These are phyloP conservation scores for Plasmodium coatneyi DNA, from an alignment of 169 alveolate species.

Conservation along the genomic window DNA sequence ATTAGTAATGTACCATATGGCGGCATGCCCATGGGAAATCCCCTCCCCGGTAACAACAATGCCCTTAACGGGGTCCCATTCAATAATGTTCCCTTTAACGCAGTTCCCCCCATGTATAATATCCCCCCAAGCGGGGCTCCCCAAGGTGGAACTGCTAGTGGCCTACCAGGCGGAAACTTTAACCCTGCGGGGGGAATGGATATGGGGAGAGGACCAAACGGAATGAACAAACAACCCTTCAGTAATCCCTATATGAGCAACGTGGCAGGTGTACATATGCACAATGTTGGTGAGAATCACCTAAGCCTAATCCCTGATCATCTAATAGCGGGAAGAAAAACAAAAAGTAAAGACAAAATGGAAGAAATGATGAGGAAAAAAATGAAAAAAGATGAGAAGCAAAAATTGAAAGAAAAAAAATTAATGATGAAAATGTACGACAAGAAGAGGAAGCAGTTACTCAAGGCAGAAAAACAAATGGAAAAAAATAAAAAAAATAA, in stretches of 20 bases:
- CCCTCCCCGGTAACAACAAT: not conserved
- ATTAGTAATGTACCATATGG: not conserved
- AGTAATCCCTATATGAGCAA: not conserved
- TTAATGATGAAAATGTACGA: constrained; percentile 30
- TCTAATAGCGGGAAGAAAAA: not conserved
- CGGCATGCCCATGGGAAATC: not conserved
- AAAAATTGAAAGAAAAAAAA: constrained; percentile 66
- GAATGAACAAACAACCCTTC: not conserved
- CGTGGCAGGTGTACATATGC: not conserved
- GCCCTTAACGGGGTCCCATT: not conserved
- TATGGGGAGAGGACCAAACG: not conserved
- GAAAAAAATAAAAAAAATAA: constrained; percentile 44
- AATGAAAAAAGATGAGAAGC: constrained; percentile 53
- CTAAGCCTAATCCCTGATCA: not conserved
- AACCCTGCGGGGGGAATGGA: not conserved
- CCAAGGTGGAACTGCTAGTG: not conserved
- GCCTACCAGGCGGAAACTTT: not conserved
- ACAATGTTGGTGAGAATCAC: not conserved
- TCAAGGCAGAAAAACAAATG: constrained; percentile 52
- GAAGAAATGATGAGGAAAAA: constrained; percentile 43
- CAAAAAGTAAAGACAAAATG: not conserved
- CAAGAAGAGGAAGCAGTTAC: constrained; percentile 20
- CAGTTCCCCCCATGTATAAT: not conserved
- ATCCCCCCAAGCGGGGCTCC: not conserved
- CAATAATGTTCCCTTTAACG: not conserved